Conservation (phyloP, 305 asterid genomes). For the Fraxinus xanthoxyloides region DNA sequence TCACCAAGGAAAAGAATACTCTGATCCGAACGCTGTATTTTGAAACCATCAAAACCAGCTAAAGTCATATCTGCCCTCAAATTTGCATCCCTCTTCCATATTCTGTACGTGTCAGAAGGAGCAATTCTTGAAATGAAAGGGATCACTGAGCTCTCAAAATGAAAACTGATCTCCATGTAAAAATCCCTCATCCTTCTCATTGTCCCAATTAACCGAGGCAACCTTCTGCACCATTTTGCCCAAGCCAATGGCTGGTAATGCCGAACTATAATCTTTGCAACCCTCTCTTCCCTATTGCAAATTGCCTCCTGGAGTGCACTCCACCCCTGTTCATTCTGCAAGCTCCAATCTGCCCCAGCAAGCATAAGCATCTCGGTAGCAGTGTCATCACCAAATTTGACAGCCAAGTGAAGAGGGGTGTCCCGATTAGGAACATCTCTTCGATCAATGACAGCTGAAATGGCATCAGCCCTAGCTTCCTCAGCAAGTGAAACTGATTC, state of each 20-base stretch:
- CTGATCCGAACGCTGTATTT: constrained; percentile 90
- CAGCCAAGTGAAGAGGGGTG: constrained; percentile 92
- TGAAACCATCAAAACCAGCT: constrained; percentile 95
- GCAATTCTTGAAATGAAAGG: constrained; percentile 97
- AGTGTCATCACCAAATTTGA: constrained; percentile 72
- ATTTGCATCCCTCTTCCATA: constrained; percentile 95
- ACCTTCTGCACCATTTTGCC: constrained; percentile 98
- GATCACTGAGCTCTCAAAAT: constrained; percentile 94
- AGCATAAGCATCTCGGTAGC: constrained; percentile 91
- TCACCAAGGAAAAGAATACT: constrained; percentile 91
- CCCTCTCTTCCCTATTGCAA: constrained; percentile 77
- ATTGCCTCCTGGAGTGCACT: constrained; percentile 97
- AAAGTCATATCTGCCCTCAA: constrained; percentile 95
- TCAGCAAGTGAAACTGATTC: constrained; percentile 73
- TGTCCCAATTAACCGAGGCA: constrained; percentile 79
- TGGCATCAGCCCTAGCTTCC: constrained; percentile 85
- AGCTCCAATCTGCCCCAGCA: constrained; percentile 98
- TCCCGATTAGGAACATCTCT: constrained; percentile 95
- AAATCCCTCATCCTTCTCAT: constrained; percentile 96
- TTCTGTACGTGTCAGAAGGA: constrained; percentile 91
- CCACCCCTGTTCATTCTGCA: constrained; percentile 98
- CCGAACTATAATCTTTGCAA: constrained; percentile 81
- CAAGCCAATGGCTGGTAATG: constrained; percentile 94
- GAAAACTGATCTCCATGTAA: constrained; percentile 95
- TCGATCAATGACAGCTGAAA: constrained; percentile 68